Conservation (phyloP, 192 early-diverging fungal species). For the Cladochytrium replicatum region DNA sequence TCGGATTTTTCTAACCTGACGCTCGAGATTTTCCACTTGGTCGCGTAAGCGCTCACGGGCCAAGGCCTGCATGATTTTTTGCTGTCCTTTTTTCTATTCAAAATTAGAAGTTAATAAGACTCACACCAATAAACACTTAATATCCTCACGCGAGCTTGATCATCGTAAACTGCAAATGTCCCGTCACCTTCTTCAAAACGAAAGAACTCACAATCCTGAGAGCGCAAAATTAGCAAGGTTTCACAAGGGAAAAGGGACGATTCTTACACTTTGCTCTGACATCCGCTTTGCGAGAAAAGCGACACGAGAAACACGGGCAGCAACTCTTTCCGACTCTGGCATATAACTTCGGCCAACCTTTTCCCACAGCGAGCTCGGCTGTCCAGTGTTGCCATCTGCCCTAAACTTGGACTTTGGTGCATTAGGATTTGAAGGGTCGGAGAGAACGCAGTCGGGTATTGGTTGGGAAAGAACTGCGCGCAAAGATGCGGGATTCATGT, state of each 20-base stretch:
- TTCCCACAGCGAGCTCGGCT: no score
- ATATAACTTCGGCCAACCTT: no score
- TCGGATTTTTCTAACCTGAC: not conserved
- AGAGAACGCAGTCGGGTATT: no score
- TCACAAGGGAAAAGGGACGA: not conserved
- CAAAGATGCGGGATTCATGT: no score
- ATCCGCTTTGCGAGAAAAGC: conserved; percentile 15
- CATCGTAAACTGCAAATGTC: conserved; percentile 20
- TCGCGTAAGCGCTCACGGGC: conserved; percentile 33
- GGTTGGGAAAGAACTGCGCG: no score
- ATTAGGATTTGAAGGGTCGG: no score
- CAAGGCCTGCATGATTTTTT: conserved; percentile 24
- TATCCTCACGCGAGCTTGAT: conserved; percentile 15
- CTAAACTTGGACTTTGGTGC: no score
- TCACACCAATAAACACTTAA: not conserved
- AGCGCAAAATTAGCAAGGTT: no score
- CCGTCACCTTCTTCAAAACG: conserved; percentile 21
- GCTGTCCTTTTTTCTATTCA: conserved; percentile 12
- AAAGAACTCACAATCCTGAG: conserved; percentile 18
- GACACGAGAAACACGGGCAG: conserved; percentile 18
- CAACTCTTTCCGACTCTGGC: no score
- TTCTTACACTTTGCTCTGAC: conserved; percentile 10
- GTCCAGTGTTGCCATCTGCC: no score
- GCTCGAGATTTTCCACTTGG: conserved; percentile 28
- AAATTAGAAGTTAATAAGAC: not conserved